Percentiles rank a stretch among this genome's conserved stretches.
These are phyloP conservation scores for Neoscytalidium dimidiatum DNA, from an alignment of 2,329 filamentous ascomycete species.

Conservation along the genomic window DNA sequence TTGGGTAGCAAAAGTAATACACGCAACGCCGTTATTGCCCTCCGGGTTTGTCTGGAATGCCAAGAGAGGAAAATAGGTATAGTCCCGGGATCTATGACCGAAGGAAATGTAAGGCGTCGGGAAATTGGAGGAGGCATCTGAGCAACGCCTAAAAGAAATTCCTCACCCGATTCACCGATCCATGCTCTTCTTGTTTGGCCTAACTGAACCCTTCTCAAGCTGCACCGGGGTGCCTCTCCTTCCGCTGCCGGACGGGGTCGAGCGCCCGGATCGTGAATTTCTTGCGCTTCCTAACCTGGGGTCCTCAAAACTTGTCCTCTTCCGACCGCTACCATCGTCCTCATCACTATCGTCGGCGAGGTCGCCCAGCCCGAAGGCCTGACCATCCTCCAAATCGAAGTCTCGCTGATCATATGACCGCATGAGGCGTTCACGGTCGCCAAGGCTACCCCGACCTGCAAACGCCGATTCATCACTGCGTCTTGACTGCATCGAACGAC, in stretches of 20 bases:
- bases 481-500: conserved; percentile 88
- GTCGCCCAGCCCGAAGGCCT: conserved; percentile 74
- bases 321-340: conserved; percentile 29
- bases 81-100: neutral
- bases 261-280: conserved; percentile 2
- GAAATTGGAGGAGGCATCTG: neutral
- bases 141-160: neutral
- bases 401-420: conserved; percentile 63
- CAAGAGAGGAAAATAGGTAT: neutral
- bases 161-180: conserved; percentile 1
- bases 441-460: conserved; percentile 49
- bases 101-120: neutral
- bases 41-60: neutral
- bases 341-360: conserved; percentile 68
- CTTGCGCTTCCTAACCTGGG: neutral
- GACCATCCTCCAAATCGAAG: conserved; percentile 46
- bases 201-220: conserved; percentile 4
- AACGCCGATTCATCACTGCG: conserved; percentile 61
- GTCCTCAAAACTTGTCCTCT: conserved; percentile 38
- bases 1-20: conserved; percentile 3
- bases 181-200: conserved; percentile 18
- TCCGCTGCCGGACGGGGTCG: conserved; percentile 15
- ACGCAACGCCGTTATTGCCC: conserved; percentile 1
- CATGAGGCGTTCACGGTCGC: conserved; percentile 81
- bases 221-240: conserved; percentile 12